phyloP scores from a whole-genome alignment of 768 basidiomycete genomes.

The Megacollybia marginata region DNA sequence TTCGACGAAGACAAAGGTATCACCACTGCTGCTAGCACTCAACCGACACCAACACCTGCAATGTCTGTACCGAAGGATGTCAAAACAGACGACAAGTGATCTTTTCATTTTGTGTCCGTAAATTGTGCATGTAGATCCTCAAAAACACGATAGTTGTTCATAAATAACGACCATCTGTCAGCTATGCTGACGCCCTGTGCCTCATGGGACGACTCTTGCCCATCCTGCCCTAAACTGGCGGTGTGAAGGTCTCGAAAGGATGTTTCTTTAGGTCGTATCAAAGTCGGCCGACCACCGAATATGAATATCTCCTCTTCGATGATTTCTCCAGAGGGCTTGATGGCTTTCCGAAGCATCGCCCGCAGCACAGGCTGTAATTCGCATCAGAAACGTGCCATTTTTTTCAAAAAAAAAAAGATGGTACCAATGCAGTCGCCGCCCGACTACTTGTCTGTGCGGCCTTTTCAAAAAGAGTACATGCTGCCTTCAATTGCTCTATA shows the following conservation, averaged over 20 bases:
- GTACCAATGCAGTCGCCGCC: conserved; percentile 42
- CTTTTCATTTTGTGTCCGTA: too few species aligned
- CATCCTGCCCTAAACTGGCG: not conserved
- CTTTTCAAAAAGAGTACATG: conserved; percentile 35
- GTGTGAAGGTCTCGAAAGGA: conserved; percentile 4
- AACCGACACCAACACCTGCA: too few species aligned
- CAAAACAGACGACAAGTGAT: too few species aligned
- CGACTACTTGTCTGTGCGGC: conserved; percentile 40
- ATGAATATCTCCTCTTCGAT: conserved; percentile 22
- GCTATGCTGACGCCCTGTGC: conserved; percentile 14
- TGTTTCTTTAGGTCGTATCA: conserved; percentile 1
- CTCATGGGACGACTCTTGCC: not conserved
- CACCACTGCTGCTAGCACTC: too few species aligned
- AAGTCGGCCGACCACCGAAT: conserved; percentile 24
- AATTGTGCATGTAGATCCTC: not conserved
- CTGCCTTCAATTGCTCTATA: conserved; percentile 36
- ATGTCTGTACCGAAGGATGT: too few species aligned
- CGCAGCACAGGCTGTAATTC: conserved; percentile 34
- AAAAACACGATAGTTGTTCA: conserved; percentile 24
- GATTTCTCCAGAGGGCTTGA: conserved; percentile 18
- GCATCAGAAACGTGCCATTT: not conserved
- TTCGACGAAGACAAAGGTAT: too few species aligned
- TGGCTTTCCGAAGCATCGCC: conserved; percentile 35
- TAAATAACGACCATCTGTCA: conserved; percentile 33
- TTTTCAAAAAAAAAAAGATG: not conserved